Conservation (phyloP, 805 yeast genomes). For the Candida alai region DNA sequence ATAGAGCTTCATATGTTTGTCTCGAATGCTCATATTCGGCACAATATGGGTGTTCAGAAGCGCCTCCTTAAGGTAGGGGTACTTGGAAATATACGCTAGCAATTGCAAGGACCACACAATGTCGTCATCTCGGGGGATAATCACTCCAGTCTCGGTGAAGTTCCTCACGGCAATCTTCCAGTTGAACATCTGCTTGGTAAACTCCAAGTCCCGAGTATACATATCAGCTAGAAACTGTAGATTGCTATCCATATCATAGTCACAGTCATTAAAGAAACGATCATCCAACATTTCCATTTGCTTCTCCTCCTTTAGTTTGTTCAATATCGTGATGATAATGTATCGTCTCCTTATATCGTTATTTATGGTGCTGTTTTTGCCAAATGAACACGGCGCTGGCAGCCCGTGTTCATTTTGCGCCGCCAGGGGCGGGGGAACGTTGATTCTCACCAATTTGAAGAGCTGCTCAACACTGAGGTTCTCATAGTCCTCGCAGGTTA, state of each 20-base stretch:
- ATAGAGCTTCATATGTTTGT: conserved; percentile 34
- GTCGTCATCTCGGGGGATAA: conserved; percentile 91
- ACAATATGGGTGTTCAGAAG: conserved; percentile 75
- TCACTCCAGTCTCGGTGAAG: conserved; percentile 56
- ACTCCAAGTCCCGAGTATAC: conserved; percentile 33
- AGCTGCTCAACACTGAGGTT: conserved; percentile 33
- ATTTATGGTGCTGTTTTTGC: conserved; percentile 14
- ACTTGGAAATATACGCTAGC: conserved; percentile 89
- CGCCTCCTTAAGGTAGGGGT: conserved; percentile 69
- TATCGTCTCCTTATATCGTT: conserved; percentile 35
- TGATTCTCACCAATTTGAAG: conserved; percentile 30
- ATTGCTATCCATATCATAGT: conserved; percentile 40
- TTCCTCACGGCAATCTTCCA: conserved; percentile 26
- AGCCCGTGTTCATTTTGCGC: not conserved
- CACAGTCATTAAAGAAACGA: conserved; percentile 25
- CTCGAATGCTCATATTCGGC: conserved; percentile 53
- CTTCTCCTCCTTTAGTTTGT: conserved; percentile 35
- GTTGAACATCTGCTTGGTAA: no score
- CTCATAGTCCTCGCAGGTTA: conserved; percentile 39
- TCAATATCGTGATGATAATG: conserved; percentile 32
- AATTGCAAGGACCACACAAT: conserved; percentile 91
- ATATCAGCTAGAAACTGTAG: conserved; percentile 39
- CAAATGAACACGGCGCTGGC: not conserved
- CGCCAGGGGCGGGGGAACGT: conserved; percentile 1
- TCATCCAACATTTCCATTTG: conserved; percentile 32